phyloP scores from a whole-genome alignment of 2,329 filamentous ascomycete genomes.

The Pyricularia grisea region DNA sequence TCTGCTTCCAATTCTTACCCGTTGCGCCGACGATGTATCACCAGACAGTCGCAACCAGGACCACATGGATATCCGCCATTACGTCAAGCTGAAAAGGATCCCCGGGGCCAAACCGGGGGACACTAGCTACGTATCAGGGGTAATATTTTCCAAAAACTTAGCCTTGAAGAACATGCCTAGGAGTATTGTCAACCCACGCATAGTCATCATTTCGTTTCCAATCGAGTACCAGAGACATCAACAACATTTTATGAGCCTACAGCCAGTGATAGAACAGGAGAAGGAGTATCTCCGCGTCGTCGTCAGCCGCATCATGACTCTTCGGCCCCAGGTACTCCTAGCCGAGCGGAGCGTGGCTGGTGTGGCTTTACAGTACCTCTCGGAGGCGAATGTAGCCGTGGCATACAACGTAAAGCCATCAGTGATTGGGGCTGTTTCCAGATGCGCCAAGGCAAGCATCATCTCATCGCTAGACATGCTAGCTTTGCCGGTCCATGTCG shows the following conservation, averaged over 20 bases:
- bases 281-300: slow-evolving; percentile 87
- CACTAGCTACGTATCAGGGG: slow-evolving; percentile 91
- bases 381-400: slow-evolving; percentile 83
- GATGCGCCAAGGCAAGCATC: slow-evolving; percentile 84
- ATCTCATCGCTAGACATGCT: slow-evolving; percentile 95
- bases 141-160: slow-evolving; percentile 95
- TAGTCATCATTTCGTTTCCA: slow-evolving; percentile 87
- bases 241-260: slow-evolving; percentile 94
- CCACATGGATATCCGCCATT: slow-evolving; percentile 94
- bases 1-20: slow-evolving; percentile 78
- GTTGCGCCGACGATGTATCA: slow-evolving; percentile 88
- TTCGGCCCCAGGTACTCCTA: slow-evolving; percentile 79
- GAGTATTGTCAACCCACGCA: slow-evolving; percentile 72
- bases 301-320: slow-evolving; percentile 79
- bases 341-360: slow-evolving; percentile 90
- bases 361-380: slow-evolving; percentile 77
- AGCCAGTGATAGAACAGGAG: slow-evolving; percentile 94
- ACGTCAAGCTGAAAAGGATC: slow-evolving; percentile 95
- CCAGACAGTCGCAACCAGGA: slow-evolving; percentile 86
- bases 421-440: slow-evolving; percentile 87
- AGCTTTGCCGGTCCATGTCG: slow-evolving; percentile 65
- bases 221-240: slow-evolving; percentile 93
- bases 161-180: slow-evolving; percentile 94
- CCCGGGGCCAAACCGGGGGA: slow-evolving; percentile 83
- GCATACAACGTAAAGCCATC: slow-evolving; percentile 95